Base-by-base conservation (phyloP, 768 basidiomycete species). In the Lactarius sanguifluus region DNA sequence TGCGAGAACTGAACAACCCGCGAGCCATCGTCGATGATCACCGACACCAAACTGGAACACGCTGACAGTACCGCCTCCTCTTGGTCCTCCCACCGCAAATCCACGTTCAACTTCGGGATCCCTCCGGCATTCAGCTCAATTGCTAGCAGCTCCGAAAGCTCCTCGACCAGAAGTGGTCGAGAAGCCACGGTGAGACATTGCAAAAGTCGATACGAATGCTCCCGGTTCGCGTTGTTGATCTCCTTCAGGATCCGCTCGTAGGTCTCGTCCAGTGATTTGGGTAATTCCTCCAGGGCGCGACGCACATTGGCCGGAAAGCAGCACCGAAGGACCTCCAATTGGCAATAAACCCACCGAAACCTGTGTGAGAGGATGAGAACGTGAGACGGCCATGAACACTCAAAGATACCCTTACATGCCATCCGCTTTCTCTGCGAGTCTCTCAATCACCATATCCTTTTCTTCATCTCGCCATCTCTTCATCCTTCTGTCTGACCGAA, bases 261-360 rank as follows among this genome's bases (percentile, higher is more conserved):
- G 0, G 61, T 62, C 18, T 41, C 61, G 7, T 62, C 61, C 52
- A 62, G 18, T 15, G 52, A 54, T 28, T 40, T 28, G 4, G 61
- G 61, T 12, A 62, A 62, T 41, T 62, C 38, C 5, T 40, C 18
- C 18, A 62, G 61, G 1, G n/a, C 9, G 12, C 1, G 28, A 25
- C 28, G 52, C 38, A 62, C 3, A 25, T 41, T 43, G 5, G 41
- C 7, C 2, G 56, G 56, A 25, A 20, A 59, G 47, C 9, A 64
- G 25, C 30, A 20, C 45, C 13, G 57, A 36, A 15, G 56, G 12
- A 10, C 50, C 57, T 47, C 45, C 45, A 47, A n/a, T 47, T 47
- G 45, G 10, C 45, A 47, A 5, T 10, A 47, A 10, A 47, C 45
- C 45, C 45, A 47, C n/a, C 45, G 45, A 12, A 47, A 47, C 45